Evolutionary conservation across 768 basidiomycete genomes (phyloP), one percentile per base, ranked within the genome.

Genomic region (Boletus vinaceobasis): DNA sequence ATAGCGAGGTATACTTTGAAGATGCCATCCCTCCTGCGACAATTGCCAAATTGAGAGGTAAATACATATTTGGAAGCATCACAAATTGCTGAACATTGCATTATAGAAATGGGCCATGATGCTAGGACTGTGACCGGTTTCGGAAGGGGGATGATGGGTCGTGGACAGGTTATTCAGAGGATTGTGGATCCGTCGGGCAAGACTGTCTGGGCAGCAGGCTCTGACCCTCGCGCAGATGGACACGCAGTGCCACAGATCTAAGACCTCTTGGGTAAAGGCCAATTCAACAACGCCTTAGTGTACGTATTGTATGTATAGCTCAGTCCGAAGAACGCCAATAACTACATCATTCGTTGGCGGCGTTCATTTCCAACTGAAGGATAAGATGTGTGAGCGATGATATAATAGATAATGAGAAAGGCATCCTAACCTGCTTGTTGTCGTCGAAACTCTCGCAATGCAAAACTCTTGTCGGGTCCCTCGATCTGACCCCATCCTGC

Each of bases 121-220:
- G 88, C 85, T 36, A 82, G 84, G 53, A 52, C 73, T 0, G 80
- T 86, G 4, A 75, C 62, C 6, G 90, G 89, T 2, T 85, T 84
- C 65, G 70, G 67, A 38, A 78, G 90, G 50, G 75, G 72, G 3
- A 77, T 85, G 77, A 77, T 94, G 74, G 92, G 93, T 23, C 81
- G 91, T 2, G 92, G 93, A 6, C 92, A 98, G 74, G 75, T 98
- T 52, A 97, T 98, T 59, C 93, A 96, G 72, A 87, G 81, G 68
- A 69, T 90, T 19, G 73, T 78, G 7, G 81, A 87, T 66, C 73
- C 72, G 44, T 82, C 84, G 29, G 90, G 91, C 14, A 76, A 73
- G 67, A 74, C 79, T n/a, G 88, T 95, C 5, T 98, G 97, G 97
- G 94, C 90, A 1, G 96, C 91, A 23, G 96, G 95, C 7, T 93